These are phyloP conservation scores for Tilletia walkeri DNA, from an alignment of 1,284 basidiomycete species.

Conservation along the genomic window DNA sequence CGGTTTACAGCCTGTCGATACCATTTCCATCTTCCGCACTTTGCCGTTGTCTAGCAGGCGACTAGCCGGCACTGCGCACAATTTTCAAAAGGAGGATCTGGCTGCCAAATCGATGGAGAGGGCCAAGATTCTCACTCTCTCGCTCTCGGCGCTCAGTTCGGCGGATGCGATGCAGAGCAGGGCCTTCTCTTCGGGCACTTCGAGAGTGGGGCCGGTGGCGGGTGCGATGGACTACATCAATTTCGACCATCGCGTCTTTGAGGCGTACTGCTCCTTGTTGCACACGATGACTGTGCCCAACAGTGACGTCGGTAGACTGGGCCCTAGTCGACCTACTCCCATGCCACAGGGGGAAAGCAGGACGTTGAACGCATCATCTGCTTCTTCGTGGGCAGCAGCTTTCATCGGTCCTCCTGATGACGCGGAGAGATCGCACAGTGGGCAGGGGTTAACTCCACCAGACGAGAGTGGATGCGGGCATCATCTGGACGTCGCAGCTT, in stretches of 20 bases:
- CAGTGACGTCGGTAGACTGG: not conserved
- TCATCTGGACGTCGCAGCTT: not conserved
- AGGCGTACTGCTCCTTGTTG: not conserved
- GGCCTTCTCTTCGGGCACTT: not conserved
- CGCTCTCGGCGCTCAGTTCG: not conserved
- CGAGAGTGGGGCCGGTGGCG: not conserved
- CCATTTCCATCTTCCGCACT: not conserved
- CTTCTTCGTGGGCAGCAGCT: not conserved
- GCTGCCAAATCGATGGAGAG: not conserved
- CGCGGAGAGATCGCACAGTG: too few species aligned
- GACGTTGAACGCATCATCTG: not conserved
- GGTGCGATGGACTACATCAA: conserved; percentile 11
- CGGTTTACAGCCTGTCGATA: not conserved
- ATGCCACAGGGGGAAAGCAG: not conserved
- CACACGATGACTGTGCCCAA: conserved; percentile 5
- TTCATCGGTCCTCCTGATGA: not conserved
- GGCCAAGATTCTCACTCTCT: not conserved
- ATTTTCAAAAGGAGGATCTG: not conserved
- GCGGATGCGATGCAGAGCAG: not conserved
- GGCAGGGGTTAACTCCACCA: not conserved
- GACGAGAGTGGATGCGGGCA: not conserved
- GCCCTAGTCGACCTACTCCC: not conserved
- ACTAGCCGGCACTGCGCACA: not conserved
- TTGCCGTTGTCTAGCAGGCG: not conserved
- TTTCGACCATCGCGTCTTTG: not conserved